phyloP scores from a whole-genome alignment of 345 rosid genomes.

The Populus nigra region DNA sequence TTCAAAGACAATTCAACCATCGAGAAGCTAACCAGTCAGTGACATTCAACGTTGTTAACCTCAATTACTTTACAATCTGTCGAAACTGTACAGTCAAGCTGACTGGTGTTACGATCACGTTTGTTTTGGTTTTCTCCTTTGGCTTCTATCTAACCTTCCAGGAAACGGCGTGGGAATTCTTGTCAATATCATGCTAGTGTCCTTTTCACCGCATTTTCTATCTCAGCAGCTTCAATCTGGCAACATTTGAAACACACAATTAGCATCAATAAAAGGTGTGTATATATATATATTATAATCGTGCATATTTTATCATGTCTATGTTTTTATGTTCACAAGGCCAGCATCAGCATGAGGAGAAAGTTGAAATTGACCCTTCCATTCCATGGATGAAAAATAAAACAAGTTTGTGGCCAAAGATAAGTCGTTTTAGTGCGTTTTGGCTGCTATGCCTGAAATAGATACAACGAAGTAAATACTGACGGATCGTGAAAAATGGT shows the following conservation, averaged over 20 bases:
- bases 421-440: neutral
- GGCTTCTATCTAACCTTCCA: conserved; percentile 15
- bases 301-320: neutral
- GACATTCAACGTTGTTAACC: neutral
- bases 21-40: neutral
- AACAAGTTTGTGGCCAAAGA: neutral
- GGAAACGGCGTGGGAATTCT: conserved; percentile 25
- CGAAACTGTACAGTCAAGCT: neutral
- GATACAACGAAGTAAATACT: neutral
- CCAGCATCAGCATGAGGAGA: neutral
- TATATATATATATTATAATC: neutral
- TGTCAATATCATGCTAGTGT: conserved; percentile 40
- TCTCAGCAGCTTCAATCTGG: conserved; percentile 48
- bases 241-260: neutral
- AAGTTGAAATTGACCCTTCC: neutral
- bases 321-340: neutral
- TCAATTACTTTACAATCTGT: neutral
- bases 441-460: neutral
- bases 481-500: neutral
- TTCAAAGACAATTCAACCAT: neutral
- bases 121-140: neutral
- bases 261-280: neutral
- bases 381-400: neutral
- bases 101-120: neutral
- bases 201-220: conserved; percentile 40